phyloP scores from a whole-genome alignment of 495 filamentous ascomycete genomes.

The Talaromyces thailandensis region DNA sequence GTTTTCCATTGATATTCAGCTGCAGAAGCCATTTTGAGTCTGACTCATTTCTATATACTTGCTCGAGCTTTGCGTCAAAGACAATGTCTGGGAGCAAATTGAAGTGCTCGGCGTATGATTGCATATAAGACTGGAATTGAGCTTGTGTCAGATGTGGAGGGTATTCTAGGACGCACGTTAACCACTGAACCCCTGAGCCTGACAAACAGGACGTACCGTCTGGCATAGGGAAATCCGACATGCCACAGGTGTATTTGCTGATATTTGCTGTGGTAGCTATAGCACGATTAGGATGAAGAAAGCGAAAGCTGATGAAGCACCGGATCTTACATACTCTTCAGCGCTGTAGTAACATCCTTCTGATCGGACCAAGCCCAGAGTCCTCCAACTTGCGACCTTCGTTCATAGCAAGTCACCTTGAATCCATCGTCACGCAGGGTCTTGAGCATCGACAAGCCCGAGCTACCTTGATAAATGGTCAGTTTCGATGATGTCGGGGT shows the following conservation, averaged over 20 bases:
- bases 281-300: not conserved
- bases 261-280: slow-evolving; percentile 1
- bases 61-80: slow-evolving; percentile 14
- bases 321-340: not conserved
- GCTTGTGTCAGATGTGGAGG: not conserved
- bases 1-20: slow-evolving; percentile 11
- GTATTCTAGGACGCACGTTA: not conserved
- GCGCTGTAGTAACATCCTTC: slow-evolving; percentile 12
- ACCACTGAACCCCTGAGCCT: not conserved
- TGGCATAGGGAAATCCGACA: slow-evolving; percentile 23
- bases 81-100: slow-evolving; percentile 17
- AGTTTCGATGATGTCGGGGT: not conserved
- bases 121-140: slow-evolving; percentile 12
- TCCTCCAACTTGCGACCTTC: slow-evolving; percentile 22
- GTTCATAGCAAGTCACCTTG: slow-evolving; percentile 21
- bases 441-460: slow-evolving; percentile 25
- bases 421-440: slow-evolving; percentile 29
- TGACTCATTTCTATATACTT: slow-evolving; percentile 10
- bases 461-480: not conserved
- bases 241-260: not conserved
- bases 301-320: not conserved
- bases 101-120: slow-evolving; percentile 20
- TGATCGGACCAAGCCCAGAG: slow-evolving; percentile 21
- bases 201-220: slow-evolving; percentile 15
- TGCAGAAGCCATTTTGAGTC: slow-evolving; percentile 15